phyloP scores from a whole-genome alignment of 495 filamentous ascomycete genomes.

The Podospora tetraspora region DNA sequence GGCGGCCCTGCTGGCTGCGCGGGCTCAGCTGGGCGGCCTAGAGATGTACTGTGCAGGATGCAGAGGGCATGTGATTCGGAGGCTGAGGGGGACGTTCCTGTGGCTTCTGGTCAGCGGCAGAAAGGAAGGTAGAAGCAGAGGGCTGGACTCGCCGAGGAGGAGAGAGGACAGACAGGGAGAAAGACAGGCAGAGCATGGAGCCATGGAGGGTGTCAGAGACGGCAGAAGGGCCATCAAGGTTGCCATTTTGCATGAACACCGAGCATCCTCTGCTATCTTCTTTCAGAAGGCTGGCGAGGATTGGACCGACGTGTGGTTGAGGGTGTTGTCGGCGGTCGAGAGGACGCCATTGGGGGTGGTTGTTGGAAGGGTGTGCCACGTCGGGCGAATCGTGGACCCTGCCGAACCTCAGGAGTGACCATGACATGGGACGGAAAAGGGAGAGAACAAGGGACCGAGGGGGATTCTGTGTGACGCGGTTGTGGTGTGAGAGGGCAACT shows the following conservation, averaged over 20 bases:
- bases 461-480: not conserved
- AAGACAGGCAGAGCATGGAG: no score
- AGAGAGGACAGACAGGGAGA: no score
- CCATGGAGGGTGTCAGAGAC: no score
- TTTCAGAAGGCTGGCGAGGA: not conserved
- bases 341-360: not conserved
- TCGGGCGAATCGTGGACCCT: not conserved
- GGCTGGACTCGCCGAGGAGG: not conserved
- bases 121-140: not conserved
- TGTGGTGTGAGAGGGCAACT: not conserved
- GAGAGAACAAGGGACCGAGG: not conserved
- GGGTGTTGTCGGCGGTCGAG: not conserved
- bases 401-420: not conserved
- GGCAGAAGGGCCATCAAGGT: no score
- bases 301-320: not conserved
- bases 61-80: not conserved
- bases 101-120: not conserved
- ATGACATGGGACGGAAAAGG: not conserved
- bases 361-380: not conserved
- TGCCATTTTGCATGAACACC: not conserved
- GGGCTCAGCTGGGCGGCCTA: not conserved
- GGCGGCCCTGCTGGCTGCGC: not conserved
- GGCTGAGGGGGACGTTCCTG: not conserved
- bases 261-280: not conserved
- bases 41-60: not conserved